Conservation (phyloP, 2,329 filamentous ascomycete genomes). For the Pseudocercospora macadamiae region DNA sequence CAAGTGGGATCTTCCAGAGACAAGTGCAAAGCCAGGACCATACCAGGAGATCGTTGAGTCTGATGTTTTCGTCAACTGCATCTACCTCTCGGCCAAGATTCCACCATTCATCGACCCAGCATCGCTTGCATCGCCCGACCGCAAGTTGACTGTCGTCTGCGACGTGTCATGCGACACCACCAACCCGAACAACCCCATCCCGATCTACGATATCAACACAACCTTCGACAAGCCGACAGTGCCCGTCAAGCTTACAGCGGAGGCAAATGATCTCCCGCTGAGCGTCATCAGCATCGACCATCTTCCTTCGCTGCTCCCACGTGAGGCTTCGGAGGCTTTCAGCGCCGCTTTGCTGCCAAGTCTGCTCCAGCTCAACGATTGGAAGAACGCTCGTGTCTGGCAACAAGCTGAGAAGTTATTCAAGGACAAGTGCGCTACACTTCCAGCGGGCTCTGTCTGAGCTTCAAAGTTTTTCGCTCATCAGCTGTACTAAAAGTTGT, state of each 20-base stretch:
- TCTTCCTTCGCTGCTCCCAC: conserved; percentile 77
- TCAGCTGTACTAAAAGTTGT: conserved; percentile 1
- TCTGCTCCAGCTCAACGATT: conserved; percentile 75
- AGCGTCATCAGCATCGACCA: conserved; percentile 89
- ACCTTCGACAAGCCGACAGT: conserved; percentile 90
- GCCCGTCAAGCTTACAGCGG: conserved; percentile 63
- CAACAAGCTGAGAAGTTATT: conserved; percentile 81
- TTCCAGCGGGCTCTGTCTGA: conserved; percentile 53
- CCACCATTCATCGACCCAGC: conserved; percentile 78
- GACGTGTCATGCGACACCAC: conserved; percentile 78
- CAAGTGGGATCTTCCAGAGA: conserved; percentile 80
- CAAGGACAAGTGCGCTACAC: conserved; percentile 73
- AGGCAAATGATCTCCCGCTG: conserved; percentile 57
- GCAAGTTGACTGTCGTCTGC: conserved; percentile 70
- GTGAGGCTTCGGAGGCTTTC: conserved; percentile 87
- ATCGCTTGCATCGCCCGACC: conserved; percentile 66
- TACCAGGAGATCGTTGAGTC: conserved; percentile 43
- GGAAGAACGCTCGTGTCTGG: conserved; percentile 77
- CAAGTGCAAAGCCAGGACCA: conserved; percentile 59
- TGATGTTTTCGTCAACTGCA: conserved; percentile 73
- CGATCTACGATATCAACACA: conserved; percentile 81
- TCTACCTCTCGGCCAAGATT: conserved; percentile 79
- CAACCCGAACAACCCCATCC: conserved; percentile 73
- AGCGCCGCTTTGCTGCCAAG: conserved; percentile 76
- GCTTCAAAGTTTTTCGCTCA: conserved; percentile 1